Evolutionary conservation across 1,284 basidiomycete genomes (phyloP), one percentile per base, ranked within the genome.

Genomic region (Prillingera fragicola): DNA sequence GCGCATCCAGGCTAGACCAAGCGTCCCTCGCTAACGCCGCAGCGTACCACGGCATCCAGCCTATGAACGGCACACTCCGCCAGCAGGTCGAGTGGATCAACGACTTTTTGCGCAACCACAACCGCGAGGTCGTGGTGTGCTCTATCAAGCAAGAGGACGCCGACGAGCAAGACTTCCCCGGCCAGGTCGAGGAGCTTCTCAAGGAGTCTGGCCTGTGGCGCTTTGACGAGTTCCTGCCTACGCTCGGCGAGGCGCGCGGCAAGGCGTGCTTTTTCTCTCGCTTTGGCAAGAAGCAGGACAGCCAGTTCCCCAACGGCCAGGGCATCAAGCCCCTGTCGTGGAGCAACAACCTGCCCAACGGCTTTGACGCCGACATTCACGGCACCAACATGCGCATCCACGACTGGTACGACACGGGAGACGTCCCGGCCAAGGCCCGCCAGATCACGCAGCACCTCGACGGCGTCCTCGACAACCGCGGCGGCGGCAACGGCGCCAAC

Each of bases 71-170:
- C 0, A 73, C 81, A 0, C 71, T 78, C 42, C 71, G 75, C 15
- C 79, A 87, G 43, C 75, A 91, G 12, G 57, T 73, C 3, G 73
- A 74, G n/a, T 55, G 51, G 21, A 60, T 90, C 13, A 74, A 82
- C 55, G 55, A 62, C 2, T 92, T 87, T 68, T 78, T 92, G 26
- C 75, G 76, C 8, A 71, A 75, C 0, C 75, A 82, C 1, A 74
- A 70, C 3, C 75, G 74, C 32, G 88, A 92, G 68, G 84, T 84
- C 0, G 65, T 92, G 33, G 76, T 92, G 27, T 80, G 89, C 71
- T 88, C 82, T 10, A 78, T 94, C 65, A 91, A 92, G 68, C 84
- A 91, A 65, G 89, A 92, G 65, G 81, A 56, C 13, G 63, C 65
- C 22, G 49, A 57, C n/a, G 48, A 48, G 35, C 51, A 55, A 59